Conservation (phyloP, 495 filamentous ascomycete species). For the Hypomontagnella monticulosa region DNA sequence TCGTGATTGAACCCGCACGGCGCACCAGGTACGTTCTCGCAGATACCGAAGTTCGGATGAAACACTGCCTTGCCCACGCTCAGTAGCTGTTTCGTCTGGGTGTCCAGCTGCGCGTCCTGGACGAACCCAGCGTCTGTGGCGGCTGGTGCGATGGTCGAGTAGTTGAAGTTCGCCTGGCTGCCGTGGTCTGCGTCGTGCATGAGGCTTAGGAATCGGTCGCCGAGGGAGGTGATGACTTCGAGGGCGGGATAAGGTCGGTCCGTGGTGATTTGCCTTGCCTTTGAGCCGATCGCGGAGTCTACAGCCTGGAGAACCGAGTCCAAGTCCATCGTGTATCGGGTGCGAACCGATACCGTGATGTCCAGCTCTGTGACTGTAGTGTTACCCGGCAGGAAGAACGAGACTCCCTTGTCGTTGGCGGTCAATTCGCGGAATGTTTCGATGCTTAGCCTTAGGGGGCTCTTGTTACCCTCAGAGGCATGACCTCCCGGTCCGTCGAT, state of each 20-base stretch:
- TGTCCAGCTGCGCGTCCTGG: conserved; percentile 53
- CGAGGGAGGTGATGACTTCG: conserved; percentile 29
- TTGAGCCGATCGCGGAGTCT: conserved; percentile 9
- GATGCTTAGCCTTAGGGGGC: conserved; percentile 36
- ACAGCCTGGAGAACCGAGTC: conserved; percentile 27
- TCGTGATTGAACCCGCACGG: conserved; percentile 57
- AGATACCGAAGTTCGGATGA: conserved; percentile 62
- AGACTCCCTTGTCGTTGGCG: neutral
- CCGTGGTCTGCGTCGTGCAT: conserved; percentile 53
- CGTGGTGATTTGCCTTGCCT: conserved; percentile 14
- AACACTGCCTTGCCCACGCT: conserved; percentile 62
- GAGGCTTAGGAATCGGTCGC: conserved; percentile 28
- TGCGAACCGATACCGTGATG: conserved; percentile 36
- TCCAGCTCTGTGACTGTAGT: conserved; percentile 36
- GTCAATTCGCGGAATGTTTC: conserved; percentile 38
- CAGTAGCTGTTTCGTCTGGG: conserved; percentile 38
- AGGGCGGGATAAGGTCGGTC: conserved; percentile 40
- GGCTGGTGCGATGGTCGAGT: conserved; percentile 42
- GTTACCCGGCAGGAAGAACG: conserved; percentile 42
- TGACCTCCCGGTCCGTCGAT: conserved; percentile 42
- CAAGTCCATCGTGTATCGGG: conserved; percentile 36
- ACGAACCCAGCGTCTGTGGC: conserved; percentile 41
- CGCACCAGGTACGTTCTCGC: conserved; percentile 30
- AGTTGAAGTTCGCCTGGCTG: conserved; percentile 54
- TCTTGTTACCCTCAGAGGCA: conserved; percentile 36